Conservation (phyloP, 371 early-diverging fungal genomes). For the Syncephalastrum sp. region DNA sequence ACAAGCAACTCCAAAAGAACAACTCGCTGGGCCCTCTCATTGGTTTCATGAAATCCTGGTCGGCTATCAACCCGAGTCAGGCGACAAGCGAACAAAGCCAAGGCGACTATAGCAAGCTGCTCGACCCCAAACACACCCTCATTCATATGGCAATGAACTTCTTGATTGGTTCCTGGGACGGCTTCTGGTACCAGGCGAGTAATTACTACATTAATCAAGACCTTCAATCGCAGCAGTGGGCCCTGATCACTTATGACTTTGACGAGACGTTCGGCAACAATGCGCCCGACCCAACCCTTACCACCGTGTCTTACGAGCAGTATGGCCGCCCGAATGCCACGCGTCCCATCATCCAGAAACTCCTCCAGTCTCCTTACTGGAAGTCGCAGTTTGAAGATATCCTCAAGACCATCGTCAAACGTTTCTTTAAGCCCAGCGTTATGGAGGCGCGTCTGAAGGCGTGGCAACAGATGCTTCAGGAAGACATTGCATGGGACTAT, state of each 20-base stretch:
- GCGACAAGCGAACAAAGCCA: slow-evolving; percentile 22
- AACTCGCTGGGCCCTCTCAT: slow-evolving; percentile 17
- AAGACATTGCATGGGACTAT: slow-evolving; percentile 57
- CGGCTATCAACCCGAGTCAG: slow-evolving; percentile 19
- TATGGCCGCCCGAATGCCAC: slow-evolving; percentile 34
- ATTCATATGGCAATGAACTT: slow-evolving; percentile 46
- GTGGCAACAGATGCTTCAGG: slow-evolving; percentile 47
- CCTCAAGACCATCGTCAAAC: slow-evolving; percentile 51
- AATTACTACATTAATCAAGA: slow-evolving; percentile 58
- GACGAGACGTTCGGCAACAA: slow-evolving; percentile 54
- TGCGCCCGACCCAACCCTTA: slow-evolving; percentile 1
- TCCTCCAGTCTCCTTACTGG: slow-evolving; percentile 46
- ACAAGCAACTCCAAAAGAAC: slow-evolving; percentile 13
- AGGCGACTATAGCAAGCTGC: slow-evolving; percentile 22
- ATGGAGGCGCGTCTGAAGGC: slow-evolving; percentile 47
- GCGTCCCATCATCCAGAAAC: slow-evolving; percentile 35
- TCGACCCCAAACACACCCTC: slow-evolving; percentile 34
- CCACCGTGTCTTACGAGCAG: slow-evolving; percentile 34
- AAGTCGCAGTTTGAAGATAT: slow-evolving; percentile 42
- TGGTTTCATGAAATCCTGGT: slow-evolving; percentile 14
- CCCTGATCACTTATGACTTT: slow-evolving; percentile 53
- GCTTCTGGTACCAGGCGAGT: slow-evolving; percentile 49
- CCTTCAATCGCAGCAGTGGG: slow-evolving; percentile 44
- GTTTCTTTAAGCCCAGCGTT: slow-evolving; percentile 54
- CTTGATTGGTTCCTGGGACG: slow-evolving; percentile 47